These are phyloP conservation scores for Aspergillus steynii DNA, from an alignment of 495 filamentous ascomycete genomes.

Conservation along the genomic window DNA sequence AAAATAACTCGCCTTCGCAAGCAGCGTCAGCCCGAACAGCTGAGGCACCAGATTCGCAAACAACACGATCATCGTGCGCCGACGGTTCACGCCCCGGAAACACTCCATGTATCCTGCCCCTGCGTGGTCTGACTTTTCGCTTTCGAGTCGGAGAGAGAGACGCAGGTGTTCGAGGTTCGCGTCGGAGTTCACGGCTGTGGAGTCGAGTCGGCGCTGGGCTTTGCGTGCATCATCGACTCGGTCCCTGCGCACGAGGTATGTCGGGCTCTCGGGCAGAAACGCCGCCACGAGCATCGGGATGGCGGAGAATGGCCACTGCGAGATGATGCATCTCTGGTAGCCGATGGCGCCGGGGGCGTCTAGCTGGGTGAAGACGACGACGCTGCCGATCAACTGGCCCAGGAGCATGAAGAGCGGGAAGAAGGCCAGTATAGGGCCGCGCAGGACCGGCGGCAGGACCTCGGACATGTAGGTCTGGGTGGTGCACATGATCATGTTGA, in stretches of 20 bases:
- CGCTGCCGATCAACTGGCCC: conserved; percentile 44
- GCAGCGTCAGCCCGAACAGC: conserved; percentile 33
- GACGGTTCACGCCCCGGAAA: conserved; percentile 42
- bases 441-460: conserved; percentile 37
- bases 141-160: conserved; percentile 26
- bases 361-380: conserved; percentile 37
- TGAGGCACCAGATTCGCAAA: conserved; percentile 35
- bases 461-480: conserved; percentile 52
- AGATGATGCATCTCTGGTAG: conserved; percentile 32
- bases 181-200: conserved; percentile 6
- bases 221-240: conserved; percentile 60
- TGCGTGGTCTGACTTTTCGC: conserved; percentile 22
- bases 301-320: conserved; percentile 38
- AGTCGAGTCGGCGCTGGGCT: conserved; percentile 25
- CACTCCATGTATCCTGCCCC: conserved; percentile 38
- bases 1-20: conserved; percentile 37
- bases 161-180: conserved; percentile 22
- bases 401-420: conserved; percentile 47
- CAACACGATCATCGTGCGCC: conserved; percentile 48
- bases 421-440: conserved; percentile 45
- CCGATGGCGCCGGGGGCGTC: conserved; percentile 14
- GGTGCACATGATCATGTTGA: conserved; percentile 42
- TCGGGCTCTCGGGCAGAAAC: conserved; percentile 74
- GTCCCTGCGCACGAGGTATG: conserved; percentile 67
- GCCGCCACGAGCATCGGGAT: conserved; percentile 62